Evolutionary conservation across 805 yeast species (phyloP), one percentile per base, ranked within the genome.

Genomic region (Zygosaccharomyces rouxii): DNA sequence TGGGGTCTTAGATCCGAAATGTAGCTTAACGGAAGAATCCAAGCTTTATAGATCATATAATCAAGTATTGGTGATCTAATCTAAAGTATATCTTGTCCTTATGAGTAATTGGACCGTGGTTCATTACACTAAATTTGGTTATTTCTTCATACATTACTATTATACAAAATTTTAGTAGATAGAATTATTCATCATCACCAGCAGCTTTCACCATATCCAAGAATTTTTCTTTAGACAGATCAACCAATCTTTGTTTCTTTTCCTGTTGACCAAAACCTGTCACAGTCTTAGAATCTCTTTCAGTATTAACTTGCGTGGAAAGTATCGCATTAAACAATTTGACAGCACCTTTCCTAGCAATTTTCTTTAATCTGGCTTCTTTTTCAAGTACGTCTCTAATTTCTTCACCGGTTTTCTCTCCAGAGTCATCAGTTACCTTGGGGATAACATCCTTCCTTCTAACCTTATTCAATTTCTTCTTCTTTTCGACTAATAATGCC

Each of bases 341-440:
- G 7, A 89, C 88, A 11, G 87, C 96, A 70, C 97, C 97, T 55
- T 83, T 74, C 69, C 88, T 95, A 0, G 96, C 98, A 21, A 81
- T 76, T 62, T 89, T 89, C 63, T 85, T 83, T 58, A 87, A 71
- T 52, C 71, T 74, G 54, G 79, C 78, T 63, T 89, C 97, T 45
- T 74, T 74, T 50, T 85, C 95, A 14, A 87, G 64, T 3, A 76
- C 68, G 35, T 73, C 73, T 63, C 87, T 75, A 6, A 75, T 75
- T 39, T 61, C 67, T 28, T 59, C 68, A 49, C 66, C 64, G 13
- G 66, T 51, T 33, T 56, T 54, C 37, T 81, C 81, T n/a, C 28
- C 44, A 13, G 71, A 76, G 1, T 79, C 77, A 35, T 45, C 62
- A 29, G 80, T 83, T 29, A 75, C 81, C 22, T 69, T 65, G 4